A percentile compares a stretch with the other conserved stretches of the same genome.
These are phyloP conservation scores for Casuarina equisetifolia DNA, from an alignment of 306 rosid genomes.

Conservation along the genomic window DNA sequence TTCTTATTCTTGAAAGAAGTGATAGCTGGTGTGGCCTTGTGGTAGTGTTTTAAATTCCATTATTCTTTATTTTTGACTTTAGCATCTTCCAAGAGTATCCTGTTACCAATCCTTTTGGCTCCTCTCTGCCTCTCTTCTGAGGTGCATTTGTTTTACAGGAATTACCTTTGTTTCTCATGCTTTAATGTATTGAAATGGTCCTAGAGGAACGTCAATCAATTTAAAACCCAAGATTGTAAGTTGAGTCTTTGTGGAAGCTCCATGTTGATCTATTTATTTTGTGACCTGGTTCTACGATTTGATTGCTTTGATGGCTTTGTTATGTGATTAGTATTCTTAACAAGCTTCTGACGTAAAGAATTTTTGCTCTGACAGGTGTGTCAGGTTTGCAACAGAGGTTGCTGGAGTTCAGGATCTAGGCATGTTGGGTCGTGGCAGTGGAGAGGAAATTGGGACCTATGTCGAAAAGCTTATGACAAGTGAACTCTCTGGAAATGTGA, in stretches of 20 bases:
- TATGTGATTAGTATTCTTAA: background rate
- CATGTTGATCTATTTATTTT: background rate
- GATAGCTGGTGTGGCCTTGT: background rate
- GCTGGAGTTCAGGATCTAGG: conserved; percentile 99
- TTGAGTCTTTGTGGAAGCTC: background rate
- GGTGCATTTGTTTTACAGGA: background rate
- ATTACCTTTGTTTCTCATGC: background rate
- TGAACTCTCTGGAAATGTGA: conserved; percentile 99
- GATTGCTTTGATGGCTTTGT: conserved; percentile 11
- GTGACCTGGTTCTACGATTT: background rate
- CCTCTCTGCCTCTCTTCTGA: background rate
- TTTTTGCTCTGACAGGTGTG: conserved; percentile 65
- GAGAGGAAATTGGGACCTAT: conserved; percentile 98
- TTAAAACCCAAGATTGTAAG: too few relatives aligned
- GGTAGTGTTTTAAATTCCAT: background rate
- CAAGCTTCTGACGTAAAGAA: conserved; percentile 27
- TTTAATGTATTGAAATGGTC: background rate
- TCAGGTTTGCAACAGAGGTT: conserved; percentile 96
- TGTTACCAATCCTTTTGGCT: background rate
- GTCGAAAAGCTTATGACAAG: conserved; percentile 95
- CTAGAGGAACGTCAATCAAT: background rate
- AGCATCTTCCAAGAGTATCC: background rate
- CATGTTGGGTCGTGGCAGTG: conserved; percentile 98
- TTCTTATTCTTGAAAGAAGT: background rate
- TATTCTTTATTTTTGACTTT: background rate